Base-by-base conservation (phyloP, 306 rosid genomes). In the Ceratonia siliqua region DNA sequence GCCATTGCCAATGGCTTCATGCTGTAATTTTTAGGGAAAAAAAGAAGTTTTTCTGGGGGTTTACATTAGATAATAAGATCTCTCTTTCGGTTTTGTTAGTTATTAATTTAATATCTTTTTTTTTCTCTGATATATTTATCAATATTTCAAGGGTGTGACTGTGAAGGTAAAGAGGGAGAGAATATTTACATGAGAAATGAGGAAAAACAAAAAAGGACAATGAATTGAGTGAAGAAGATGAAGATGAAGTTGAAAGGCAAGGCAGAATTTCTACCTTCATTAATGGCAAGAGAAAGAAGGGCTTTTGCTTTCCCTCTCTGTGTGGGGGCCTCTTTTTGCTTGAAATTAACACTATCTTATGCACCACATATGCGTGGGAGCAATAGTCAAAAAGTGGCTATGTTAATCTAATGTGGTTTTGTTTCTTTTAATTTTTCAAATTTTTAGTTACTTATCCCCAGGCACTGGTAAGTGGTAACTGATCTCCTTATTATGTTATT, bases 1-100 rank as follows among this genome's bases (percentile, higher is more conserved):
- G 96, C 92, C 79, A 92, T 92, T 85, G 87, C 92, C n/a, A 90
- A 78, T 76, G 96, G 97, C 58, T 86, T 90, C 72, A 43, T 95
- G 66, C 32, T 90, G 97, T 95, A 87, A 90, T 88, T 86, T 77
- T 62, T 52, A 57, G 30, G 33, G 59, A 62, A 33, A 17, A 8
- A n/a, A 17, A 2, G n/a, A 59, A 15, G 28, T 62, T 62, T 62
- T 62, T 11, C 8, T 14, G 68, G 89, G 36, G 94, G 86, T 83
- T 87, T 82, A 87, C 87, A 77, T 72, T 7, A 72, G 68, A 82
- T 72, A 87, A 79, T 84, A 84, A 88, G 76, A 84, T 84, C 70
- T 83, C 72, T 86, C 56, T 56, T 55, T 25, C 56, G 62, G 76
- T 74, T 75, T 62, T 5, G 33, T 67, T 20, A 20, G 32, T 21